A percentile compares a stretch with the other conserved stretches of the same genome.
Conservation (phyloP, 2,329 filamentous ascomycete species). For the Tolypocladium guangdongense region DNA sequence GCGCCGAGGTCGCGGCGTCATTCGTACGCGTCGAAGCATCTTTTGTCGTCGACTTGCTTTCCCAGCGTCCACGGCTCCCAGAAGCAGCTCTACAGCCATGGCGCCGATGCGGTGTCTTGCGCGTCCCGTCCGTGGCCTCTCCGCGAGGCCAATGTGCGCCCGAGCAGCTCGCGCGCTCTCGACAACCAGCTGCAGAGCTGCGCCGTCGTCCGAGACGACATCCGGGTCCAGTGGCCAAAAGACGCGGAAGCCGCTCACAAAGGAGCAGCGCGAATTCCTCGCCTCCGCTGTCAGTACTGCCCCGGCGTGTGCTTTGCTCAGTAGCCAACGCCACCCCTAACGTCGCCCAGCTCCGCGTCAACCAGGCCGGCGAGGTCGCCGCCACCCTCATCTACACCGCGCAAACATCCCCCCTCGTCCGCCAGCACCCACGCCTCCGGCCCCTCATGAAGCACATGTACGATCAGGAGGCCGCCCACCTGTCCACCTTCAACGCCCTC, state of each 20-base stretch:
- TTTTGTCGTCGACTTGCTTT: not conserved
- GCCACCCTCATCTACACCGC: conserved; percentile 88
- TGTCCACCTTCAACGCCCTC: conserved; percentile 73
- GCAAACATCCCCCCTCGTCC: conserved; percentile 72
- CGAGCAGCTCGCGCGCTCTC: conserved; percentile 3
- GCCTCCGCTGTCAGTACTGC: conserved; percentile 51
- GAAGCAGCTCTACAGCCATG: conserved; percentile 6
- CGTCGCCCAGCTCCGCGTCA: conserved; percentile 63
- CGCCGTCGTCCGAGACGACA: conserved; percentile 6
- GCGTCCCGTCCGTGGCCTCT: conserved; percentile 3
- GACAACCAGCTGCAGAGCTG: conserved; percentile 3
- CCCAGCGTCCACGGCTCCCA: not conserved
- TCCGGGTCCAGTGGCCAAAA: conserved; percentile 16
- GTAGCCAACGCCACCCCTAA: conserved; percentile 2
- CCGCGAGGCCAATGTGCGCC: not conserved
- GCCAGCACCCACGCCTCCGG: conserved; percentile 74
- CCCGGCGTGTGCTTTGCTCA: not conserved
- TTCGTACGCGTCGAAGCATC: not conserved
- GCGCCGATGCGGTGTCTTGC: conserved; percentile 8
- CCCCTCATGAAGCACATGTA: conserved; percentile 97
- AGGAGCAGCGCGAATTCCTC: conserved; percentile 62
- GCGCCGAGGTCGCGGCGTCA: not conserved
- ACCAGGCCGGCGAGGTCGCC: conserved; percentile 95
- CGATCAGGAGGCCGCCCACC: conserved; percentile 85
- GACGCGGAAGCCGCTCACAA: conserved; percentile 50